phyloP scores from a whole-genome alignment of 305 asterid genomes.

The Fraxinus greggii region DNA sequence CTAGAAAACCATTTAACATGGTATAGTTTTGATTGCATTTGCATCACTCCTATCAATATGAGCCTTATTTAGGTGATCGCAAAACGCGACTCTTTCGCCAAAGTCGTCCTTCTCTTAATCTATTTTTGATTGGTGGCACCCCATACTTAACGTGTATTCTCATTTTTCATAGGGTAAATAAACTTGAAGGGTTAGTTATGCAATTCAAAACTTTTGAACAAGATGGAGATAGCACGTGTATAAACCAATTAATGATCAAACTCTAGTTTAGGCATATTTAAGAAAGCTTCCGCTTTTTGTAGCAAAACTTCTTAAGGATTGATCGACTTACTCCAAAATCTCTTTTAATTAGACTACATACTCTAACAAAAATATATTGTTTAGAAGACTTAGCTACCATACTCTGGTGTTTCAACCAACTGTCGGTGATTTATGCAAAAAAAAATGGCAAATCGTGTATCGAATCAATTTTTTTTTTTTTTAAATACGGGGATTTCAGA shows the following conservation, averaged over 20 bases:
- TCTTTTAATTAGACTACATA: background rate
- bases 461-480: no score
- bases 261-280: background rate
- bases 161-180: background rate
- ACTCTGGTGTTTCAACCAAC: no score
- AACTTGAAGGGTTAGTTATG: background rate
- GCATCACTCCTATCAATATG: background rate
- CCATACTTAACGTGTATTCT: background rate
- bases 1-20: constrained; percentile 31
- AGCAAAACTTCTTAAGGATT: background rate
- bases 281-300: background rate
- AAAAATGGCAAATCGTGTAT: no score
- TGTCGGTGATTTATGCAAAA: no score
- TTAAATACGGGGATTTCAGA: background rate
- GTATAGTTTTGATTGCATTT: background rate
- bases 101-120: background rate
- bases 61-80: background rate
- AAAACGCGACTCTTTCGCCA: background rate
- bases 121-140: background rate
- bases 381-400: background rate
- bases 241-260: background rate
- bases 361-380: background rate
- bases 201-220: background rate
- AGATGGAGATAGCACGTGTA: background rate
- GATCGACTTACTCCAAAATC: background rate